These are phyloP conservation scores for Aspergillus phoenicis DNA, from an alignment of 2,329 filamentous ascomycete species.

Conservation along the genomic window DNA sequence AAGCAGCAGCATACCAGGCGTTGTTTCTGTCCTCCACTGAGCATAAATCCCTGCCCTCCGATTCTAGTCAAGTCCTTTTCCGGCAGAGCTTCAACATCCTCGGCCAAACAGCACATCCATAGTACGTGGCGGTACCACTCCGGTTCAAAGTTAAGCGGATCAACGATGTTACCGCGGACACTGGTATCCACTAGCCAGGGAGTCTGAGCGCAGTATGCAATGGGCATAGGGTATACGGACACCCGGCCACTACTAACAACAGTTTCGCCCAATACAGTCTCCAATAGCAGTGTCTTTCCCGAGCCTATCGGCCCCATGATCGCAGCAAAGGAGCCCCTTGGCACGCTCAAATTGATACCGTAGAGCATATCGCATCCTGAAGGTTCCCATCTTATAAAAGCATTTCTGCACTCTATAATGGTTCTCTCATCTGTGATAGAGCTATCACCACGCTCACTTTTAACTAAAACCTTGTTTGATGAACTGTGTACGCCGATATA, in stretches of 20 bases:
- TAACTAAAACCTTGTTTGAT: no score
- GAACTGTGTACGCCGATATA: not conserved
- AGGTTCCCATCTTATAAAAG: not conserved
- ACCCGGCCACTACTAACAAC: not conserved
- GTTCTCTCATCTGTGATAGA: not conserved
- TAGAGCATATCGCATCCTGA: not conserved
- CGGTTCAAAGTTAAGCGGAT: not conserved
- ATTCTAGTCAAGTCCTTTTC: not conserved
- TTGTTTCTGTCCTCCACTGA: conserved; percentile 1
- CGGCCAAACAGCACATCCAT: not conserved
- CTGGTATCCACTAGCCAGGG: not conserved
- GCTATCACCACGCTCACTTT: no score
- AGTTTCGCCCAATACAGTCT: not conserved
- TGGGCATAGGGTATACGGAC: not conserved
- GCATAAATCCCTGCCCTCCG: not conserved
- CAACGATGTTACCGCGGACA: not conserved
- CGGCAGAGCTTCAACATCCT: not conserved
- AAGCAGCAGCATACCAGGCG: not conserved
- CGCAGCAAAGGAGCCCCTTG: not conserved
- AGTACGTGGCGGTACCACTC: not conserved
- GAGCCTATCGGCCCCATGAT: not conserved
- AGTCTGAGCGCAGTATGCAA: not conserved
- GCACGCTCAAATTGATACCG: not conserved
- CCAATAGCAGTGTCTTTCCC: not conserved
- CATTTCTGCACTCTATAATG: not conserved